These are phyloP conservation scores for Paraphoma chrysanthemicola DNA, from an alignment of 2,329 filamentous ascomycete genomes.

Conservation along the genomic window DNA sequence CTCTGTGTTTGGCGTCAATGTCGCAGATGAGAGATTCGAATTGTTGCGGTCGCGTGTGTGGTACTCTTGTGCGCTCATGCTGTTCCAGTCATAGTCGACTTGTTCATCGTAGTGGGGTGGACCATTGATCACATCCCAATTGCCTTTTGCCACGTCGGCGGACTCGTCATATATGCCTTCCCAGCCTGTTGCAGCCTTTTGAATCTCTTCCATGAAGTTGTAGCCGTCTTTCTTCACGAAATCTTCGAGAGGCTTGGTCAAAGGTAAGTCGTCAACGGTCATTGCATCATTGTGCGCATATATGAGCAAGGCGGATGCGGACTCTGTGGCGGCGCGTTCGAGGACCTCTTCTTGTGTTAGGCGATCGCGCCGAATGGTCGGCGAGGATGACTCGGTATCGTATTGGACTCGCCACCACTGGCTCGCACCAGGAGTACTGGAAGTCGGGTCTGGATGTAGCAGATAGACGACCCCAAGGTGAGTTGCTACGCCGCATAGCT, in stretches of 20 bases:
- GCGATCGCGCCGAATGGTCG: constrained; percentile 37
- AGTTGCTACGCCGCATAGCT: constrained; percentile 65
- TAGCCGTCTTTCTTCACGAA: constrained; percentile 61
- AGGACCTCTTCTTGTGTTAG: constrained; percentile 63
- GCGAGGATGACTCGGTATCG: constrained; percentile 28
- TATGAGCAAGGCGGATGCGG: constrained; percentile 61
- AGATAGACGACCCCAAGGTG: constrained; percentile 65
- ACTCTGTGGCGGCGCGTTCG: constrained; percentile 60
- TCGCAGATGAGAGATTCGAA: constrained; percentile 32
- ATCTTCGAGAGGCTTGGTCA: constrained; percentile 36
- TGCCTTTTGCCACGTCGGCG: constrained; percentile 9
- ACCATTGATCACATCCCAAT: constrained; percentile 22
- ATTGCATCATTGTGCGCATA: constrained; percentile 61
- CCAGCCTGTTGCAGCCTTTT: constrained; percentile 21
- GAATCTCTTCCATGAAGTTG: constrained; percentile 41
- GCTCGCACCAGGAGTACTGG: constrained; percentile 21
- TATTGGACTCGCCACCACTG: constrained; percentile 50
- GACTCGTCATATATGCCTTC: constrained; percentile 15
- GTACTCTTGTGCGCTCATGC: constrained; percentile 26
- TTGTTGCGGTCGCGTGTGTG: constrained; percentile 18
- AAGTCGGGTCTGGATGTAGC: constrained; percentile 48
- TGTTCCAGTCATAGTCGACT: constrained; percentile 20
- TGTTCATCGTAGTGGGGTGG: constrained; percentile 16
- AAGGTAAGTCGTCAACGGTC: constrained; percentile 18
- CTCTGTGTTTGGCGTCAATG: constrained; percentile 45